phyloP scores from a whole-genome alignment of 768 basidiomycete genomes.

The Pleurotus tuoliensis region DNA sequence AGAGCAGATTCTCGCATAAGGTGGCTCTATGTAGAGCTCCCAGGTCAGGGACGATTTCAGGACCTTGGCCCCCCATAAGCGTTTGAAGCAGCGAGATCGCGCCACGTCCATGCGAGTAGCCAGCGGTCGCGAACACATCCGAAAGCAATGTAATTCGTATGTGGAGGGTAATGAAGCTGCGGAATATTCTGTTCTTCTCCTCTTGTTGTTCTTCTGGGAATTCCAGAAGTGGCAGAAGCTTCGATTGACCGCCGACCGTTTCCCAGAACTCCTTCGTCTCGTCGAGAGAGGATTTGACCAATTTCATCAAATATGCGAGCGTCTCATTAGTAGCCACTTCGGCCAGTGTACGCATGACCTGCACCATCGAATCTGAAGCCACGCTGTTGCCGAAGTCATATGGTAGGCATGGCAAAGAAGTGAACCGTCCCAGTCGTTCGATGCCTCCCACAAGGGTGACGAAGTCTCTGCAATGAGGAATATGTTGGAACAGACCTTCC shows the following conservation, averaged over 20 bases:
- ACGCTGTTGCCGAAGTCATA: conserved; percentile 85
- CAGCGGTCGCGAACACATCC: conserved; percentile 82
- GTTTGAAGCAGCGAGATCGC: conserved; percentile 73
- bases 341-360: conserved; percentile 84
- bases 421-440: conserved; percentile 67
- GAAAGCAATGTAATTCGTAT: conserved; percentile 80
- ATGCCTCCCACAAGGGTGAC: conserved; percentile 72
- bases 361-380: conserved; percentile 82
- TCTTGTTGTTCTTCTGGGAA: conserved; percentile 18
- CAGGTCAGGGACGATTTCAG: conserved; percentile 64
- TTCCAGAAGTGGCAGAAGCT: conserved; percentile 62
- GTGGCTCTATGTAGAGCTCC: conserved; percentile 79
- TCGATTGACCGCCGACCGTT: conserved; percentile 47
- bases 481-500: conserved; percentile 92
- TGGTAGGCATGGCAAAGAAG: conserved; percentile 82
- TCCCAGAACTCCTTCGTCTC: conserved; percentile 75
- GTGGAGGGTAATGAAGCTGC: conserved; percentile 69
- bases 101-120: conserved; percentile 76
- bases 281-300: conserved; percentile 66
- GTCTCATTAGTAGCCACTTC: conserved; percentile 82
- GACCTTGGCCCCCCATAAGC: conserved; percentile 60
- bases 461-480: conserved; percentile 87
- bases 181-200: conserved; percentile 61
- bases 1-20: conserved; percentile 83
- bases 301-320: conserved; percentile 60